These are phyloP conservation scores for Hypoxylon trugodes DNA, from an alignment of 495 filamentous ascomycete species.

Conservation along the genomic window DNA sequence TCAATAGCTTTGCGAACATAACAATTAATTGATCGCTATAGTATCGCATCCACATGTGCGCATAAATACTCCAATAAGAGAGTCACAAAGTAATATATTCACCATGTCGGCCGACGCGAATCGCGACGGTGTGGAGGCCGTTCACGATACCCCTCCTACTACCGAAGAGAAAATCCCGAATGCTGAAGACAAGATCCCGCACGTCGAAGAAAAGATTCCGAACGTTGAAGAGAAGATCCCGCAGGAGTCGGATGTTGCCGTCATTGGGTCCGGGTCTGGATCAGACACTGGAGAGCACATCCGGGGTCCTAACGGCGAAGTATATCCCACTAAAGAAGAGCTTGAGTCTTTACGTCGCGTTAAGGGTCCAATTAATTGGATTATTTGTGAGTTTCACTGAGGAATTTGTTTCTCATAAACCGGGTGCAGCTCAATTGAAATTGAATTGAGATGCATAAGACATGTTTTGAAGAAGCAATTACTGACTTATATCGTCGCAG, in stretches of 20 bases:
- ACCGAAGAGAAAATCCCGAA: background rate
- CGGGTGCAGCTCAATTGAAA: too few species aligned
- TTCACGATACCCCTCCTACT: constrained; percentile 7
- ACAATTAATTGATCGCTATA: background rate
- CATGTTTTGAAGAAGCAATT: too few species aligned
- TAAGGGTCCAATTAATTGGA: constrained; percentile 69
- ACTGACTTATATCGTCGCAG: too few species aligned
- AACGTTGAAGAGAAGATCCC: background rate
- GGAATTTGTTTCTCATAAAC: too few species aligned
- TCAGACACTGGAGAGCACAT: constrained; percentile 34
- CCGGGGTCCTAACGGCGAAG: constrained; percentile 42
- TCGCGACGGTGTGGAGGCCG: constrained; percentile 13
- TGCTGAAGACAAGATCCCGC: background rate
- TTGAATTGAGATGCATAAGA: too few species aligned
- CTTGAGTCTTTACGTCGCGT: constrained; percentile 69
- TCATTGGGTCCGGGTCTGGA: constrained; percentile 16
- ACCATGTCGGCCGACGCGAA: constrained; percentile 24
- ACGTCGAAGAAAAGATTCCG: background rate
- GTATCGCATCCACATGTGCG: background rate
- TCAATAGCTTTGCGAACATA: background rate
- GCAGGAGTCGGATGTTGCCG: constrained; percentile 15
- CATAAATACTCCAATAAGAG: background rate
- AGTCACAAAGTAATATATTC: background rate
- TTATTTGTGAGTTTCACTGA: too few species aligned
- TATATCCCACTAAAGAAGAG: constrained; percentile 68